These are phyloP conservation scores for Eragrostis nindensis DNA, from an alignment of 176 grass and related monocot species.

Conservation along the genomic window DNA sequence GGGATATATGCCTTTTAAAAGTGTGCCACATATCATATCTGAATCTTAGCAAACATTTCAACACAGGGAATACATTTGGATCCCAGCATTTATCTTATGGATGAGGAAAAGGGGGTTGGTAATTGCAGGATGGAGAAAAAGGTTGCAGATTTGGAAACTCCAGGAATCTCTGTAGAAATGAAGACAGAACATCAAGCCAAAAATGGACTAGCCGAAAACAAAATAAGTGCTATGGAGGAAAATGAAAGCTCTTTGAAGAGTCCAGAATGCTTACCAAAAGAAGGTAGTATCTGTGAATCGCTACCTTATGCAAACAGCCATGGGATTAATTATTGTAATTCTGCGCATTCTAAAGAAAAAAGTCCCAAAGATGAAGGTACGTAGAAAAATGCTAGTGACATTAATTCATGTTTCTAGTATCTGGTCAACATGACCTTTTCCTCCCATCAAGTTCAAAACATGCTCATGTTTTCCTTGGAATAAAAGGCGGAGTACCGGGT, in stretches of 20 bases:
- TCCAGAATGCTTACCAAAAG: conserved; percentile 37
- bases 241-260: conserved; percentile 46
- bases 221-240: conserved; percentile 18
- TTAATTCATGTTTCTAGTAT: conserved; percentile 31
- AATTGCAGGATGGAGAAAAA: conserved; percentile 54
- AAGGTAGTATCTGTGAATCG: conserved; percentile 34
- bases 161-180: conserved; percentile 22
- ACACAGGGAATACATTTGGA: conserved; percentile 96
- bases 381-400: background rate
- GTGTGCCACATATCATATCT: background rate
- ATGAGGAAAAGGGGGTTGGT: conserved; percentile 77
- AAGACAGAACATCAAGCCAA: conserved; percentile 32
- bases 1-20: background rate
- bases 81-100: conserved; percentile 98
- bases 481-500: background rate
- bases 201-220: conserved; percentile 39
- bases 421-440: conserved; percentile 1
- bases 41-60: conserved; percentile 23
- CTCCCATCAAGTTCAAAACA: background rate
- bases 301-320: conserved; percentile 38
- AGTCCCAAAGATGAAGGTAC: conserved; percentile 59
- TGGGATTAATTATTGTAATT: conserved; percentile 15
- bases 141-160: conserved; percentile 37
- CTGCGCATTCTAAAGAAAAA: conserved; percentile 39
- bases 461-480: background rate